phyloP scores from a whole-genome alignment of 345 rosid species.

The Eutrema yunnanense region DNA sequence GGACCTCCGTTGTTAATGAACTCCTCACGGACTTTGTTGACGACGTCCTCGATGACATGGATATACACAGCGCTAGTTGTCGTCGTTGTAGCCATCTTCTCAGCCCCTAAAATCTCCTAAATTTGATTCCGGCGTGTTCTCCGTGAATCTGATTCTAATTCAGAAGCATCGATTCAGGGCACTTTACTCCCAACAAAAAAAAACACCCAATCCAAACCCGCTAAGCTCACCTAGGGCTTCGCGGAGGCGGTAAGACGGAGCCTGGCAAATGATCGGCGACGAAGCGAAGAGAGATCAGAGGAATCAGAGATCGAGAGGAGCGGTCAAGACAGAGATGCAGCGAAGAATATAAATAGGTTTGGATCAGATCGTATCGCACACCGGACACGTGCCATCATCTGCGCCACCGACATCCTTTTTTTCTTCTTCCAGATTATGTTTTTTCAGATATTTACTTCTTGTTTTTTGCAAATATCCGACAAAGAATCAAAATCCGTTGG shows the following conservation, averaged over 20 bases:
- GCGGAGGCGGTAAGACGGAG: background rate
- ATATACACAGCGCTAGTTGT: slow-evolving; percentile 81
- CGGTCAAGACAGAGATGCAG: slow-evolving; percentile 62
- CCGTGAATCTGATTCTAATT: background rate
- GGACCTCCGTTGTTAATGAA: slow-evolving; percentile 77
- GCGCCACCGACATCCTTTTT: background rate
- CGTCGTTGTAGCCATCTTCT: slow-evolving; percentile 51
- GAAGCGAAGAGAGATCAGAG: slow-evolving; percentile 19
- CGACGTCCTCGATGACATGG: slow-evolving; percentile 86
- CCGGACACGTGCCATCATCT: slow-evolving; percentile 64
- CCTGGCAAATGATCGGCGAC: slow-evolving; percentile 23
- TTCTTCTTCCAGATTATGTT: background rate
- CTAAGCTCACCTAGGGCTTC: slow-evolving; percentile 23
- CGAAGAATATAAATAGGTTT: slow-evolving; percentile 97
- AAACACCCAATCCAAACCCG: background rate
- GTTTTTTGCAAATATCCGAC: too few relatives aligned
- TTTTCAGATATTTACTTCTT: background rate
- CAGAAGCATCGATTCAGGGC: background rate
- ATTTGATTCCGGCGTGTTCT: background rate
- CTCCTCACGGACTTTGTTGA: slow-evolving; percentile 89
- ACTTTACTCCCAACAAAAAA: background rate
- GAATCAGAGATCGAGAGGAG: slow-evolving; percentile 20
- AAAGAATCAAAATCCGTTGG: too few relatives aligned
- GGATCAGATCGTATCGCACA: slow-evolving; percentile 63
- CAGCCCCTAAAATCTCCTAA: slow-evolving; percentile 10